A percentile compares a stretch with the other conserved stretches of the same genome.
Conservation (phyloP, 768 basidiomycete genomes). For the Boletus rubroflammeus region DNA sequence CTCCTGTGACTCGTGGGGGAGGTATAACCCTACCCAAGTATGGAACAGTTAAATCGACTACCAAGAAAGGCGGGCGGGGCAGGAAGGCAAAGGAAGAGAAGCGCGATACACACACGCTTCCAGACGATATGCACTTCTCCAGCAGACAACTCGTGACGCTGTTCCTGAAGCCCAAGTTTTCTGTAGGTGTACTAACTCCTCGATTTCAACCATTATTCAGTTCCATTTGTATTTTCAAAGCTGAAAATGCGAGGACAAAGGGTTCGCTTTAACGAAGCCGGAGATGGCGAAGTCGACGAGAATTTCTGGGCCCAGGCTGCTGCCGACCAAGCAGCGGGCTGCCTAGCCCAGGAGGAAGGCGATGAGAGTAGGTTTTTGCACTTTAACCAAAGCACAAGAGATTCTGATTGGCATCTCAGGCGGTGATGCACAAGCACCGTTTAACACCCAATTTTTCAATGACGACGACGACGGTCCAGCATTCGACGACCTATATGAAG, state of each 20-base stretch:
- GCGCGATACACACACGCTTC: constrained; percentile 72
- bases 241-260: constrained; percentile 83
- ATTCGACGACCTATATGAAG: constrained; percentile 54
- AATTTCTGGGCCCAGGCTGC: constrained; percentile 97
- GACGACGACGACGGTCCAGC: constrained; percentile 83
- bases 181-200: constrained; percentile 47
- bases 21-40: constrained; percentile 66
- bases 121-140: constrained; percentile 98
- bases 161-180: constrained; percentile 95
- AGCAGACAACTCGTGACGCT: constrained; percentile 85
- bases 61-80: constrained; percentile 38
- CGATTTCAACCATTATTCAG: constrained; percentile 4
- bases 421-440: constrained; percentile 62
- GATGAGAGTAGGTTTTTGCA: constrained; percentile 55
- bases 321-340: constrained; percentile 70
- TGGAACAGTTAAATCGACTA: constrained; percentile 24
- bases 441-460: constrained; percentile 96
- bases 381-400: not conserved
- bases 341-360: constrained; percentile 46
- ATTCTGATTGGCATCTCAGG: constrained; percentile 23
- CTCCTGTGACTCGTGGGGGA: constrained; percentile 65
- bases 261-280: constrained; percentile 50
- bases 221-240: constrained; percentile 38
- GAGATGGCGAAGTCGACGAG: constrained; percentile 90
- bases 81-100: constrained; percentile 56